Base-by-base conservation (phyloP, 1,139 yeast genomes). In the Zygosaccharomyces pseudobailii region DNA sequence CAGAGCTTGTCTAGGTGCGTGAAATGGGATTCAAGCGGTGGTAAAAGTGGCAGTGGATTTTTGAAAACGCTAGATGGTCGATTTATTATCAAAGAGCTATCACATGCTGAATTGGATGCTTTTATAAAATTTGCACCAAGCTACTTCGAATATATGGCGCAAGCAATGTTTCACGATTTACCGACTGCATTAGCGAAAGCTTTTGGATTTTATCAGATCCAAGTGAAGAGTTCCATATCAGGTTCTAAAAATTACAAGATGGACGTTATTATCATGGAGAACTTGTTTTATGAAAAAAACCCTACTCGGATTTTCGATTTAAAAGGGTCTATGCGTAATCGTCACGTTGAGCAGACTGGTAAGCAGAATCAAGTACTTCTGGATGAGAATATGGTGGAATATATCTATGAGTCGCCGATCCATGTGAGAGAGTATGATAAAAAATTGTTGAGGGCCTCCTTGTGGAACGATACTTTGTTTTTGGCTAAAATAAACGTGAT, bases 381-480 rank as follows among this genome's bases (percentile, higher is more conserved):
- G 48, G 99, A 94, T 68, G 99, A 92, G 61, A 94, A 94, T 62
- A 92, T 94, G 97, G 95, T 94, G 55, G 99, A 94, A 65, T 92
- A 87, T 64, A 92, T 94, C 50, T 92, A 88, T 60, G 98, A 94
- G 65, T 84, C 95, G 24, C 99, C 99, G 0, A 77, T 94, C 35
- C 94, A 89, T 72, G 96, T 94, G 9, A 76, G 92, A 48, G 97
- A 92, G 59, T 94, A 89, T 58, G 94, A 90, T 66, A 92, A 94
- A 63, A 83, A 85, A 58, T 68, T 89, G 39, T 67, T 94, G 46
- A 71, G 96, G 38, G 92, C 97, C 0, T 89, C 97, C 0, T 70
- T 94, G 34, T 92, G 95, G 82, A 94, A 94, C 62, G 99, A 94
- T 60, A 92, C 98, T 0, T 72, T 94, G 31, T 94, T 92, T 65